phyloP scores from a whole-genome alignment of 83 land plant genomes.

The Picea abies region DNA sequence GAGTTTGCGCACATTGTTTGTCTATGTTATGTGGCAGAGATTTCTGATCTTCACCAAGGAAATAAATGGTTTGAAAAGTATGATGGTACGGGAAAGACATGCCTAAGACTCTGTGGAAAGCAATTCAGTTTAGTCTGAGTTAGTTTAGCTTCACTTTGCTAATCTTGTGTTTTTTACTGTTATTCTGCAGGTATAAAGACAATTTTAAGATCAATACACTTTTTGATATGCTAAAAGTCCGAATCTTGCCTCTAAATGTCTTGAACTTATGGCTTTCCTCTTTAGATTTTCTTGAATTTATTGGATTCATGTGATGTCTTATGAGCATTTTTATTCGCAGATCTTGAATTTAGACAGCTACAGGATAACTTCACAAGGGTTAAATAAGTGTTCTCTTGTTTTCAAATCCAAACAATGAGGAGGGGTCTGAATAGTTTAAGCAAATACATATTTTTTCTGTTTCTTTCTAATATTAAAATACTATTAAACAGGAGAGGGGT shows the following conservation, averaged over 20 bases:
- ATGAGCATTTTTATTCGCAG: background rate
- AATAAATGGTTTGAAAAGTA: constrained; percentile 1
- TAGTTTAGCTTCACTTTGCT: background rate
- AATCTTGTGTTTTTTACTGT: constrained; percentile 1
- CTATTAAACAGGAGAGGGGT: too few species aligned
- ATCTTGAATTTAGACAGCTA: background rate
- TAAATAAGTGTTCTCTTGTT: background rate
- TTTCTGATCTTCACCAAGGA: background rate
- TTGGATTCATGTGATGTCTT: constrained; percentile 8
- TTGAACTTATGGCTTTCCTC: constrained; percentile 1
- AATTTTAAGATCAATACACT: background rate
- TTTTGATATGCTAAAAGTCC: background rate
- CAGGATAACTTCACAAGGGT: too few species aligned
- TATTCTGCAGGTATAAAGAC: background rate
- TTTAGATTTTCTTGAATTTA: background rate
- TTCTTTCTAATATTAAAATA: too few species aligned
- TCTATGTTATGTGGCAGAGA: background rate
- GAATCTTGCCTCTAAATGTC: background rate
- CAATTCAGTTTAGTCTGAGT: background rate
- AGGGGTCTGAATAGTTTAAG: too few species aligned
- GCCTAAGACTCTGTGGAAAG: background rate
- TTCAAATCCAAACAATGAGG: background rate
- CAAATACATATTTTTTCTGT: too few species aligned
- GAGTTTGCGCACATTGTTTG: constrained; percentile 1
- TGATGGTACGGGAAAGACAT: constrained; percentile 8